These are phyloP conservation scores for Larix sibirica DNA, from an alignment of 83 land plant species.

Conservation along the genomic window DNA sequence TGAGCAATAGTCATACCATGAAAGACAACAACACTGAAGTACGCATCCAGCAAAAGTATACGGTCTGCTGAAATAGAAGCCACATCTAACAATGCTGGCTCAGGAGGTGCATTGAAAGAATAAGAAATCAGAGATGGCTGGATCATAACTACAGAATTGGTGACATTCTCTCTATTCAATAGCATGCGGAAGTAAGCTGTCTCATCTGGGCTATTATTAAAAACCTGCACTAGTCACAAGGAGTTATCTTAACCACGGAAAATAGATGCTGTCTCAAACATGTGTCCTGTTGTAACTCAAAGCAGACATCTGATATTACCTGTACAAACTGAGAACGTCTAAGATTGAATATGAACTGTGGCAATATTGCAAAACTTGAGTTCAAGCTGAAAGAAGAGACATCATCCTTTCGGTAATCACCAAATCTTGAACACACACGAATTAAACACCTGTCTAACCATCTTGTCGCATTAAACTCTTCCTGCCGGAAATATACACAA, in stretches of 20 bases:
- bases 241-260: background rate
- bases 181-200: constrained; percentile 96
- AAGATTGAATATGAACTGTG: constrained; percentile 98
- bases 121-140: constrained; percentile 92
- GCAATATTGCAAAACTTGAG: constrained; percentile 79
- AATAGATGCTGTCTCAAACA: background rate
- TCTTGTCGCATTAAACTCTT: constrained; percentile 93
- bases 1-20: constrained; percentile 98
- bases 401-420: constrained; percentile 95
- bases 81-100: constrained; percentile 93
- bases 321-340: constrained; percentile 97
- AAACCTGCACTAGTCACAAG: constrained; percentile 51
- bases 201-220: constrained; percentile 91
- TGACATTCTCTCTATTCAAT: constrained; percentile 82
- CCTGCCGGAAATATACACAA: constrained; percentile 35
- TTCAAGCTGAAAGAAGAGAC: constrained; percentile 80
- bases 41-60: constrained; percentile 90
- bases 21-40: constrained; percentile 94
- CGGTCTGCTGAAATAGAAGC: constrained; percentile 94
- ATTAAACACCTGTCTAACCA: constrained; percentile 94
- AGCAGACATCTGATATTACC: constrained; percentile 28
- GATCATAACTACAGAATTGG: constrained; percentile 95
- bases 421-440: constrained; percentile 94
- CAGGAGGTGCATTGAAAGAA: constrained; percentile 80
- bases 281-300: background rate